A percentile compares a stretch with the other conserved stretches of the same genome.
These are phyloP conservation scores for Lactarius sanguifluus DNA, from an alignment of 768 basidiomycete species.

Conservation along the genomic window DNA sequence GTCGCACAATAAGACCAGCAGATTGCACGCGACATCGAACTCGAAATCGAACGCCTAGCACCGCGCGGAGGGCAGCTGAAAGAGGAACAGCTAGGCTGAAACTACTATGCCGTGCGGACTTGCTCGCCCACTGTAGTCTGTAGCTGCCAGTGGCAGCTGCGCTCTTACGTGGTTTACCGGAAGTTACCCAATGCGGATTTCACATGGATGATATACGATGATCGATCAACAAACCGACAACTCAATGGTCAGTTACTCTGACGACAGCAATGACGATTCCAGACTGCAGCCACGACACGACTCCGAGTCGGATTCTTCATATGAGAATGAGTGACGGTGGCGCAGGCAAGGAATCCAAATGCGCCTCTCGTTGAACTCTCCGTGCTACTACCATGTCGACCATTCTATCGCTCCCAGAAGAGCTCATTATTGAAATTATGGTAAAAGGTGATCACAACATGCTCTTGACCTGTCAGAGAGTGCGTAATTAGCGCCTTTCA, in stretches of 20 bases:
- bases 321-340: not conserved
- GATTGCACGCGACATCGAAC: too few species aligned
- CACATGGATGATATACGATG: not conserved
- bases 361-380: not conserved
- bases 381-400: conserved; percentile 11
- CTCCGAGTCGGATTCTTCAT: not conserved
- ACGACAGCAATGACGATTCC: not conserved
- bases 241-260: not conserved
- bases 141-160: too few species aligned
- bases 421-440: conserved; percentile 22
- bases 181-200: not conserved
- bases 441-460: conserved; percentile 14
- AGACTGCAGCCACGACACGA: conserved; percentile 1
- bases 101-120: too few species aligned
- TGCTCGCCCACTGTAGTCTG: too few species aligned
- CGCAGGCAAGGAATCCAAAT: not conserved
- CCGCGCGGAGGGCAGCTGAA: too few species aligned
- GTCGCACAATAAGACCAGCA: too few species aligned
- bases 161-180: too few species aligned
- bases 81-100: too few species aligned
- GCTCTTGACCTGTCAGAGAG: conserved; percentile 16
- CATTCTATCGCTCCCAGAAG: conserved; percentile 20
- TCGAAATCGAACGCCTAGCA: too few species aligned
- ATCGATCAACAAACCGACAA: not conserved
- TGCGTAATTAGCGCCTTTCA: not conserved